Evolutionary conservation across 2,329 filamentous ascomycete species (phyloP).

Genomic region (Monosporascus sp.): DNA sequence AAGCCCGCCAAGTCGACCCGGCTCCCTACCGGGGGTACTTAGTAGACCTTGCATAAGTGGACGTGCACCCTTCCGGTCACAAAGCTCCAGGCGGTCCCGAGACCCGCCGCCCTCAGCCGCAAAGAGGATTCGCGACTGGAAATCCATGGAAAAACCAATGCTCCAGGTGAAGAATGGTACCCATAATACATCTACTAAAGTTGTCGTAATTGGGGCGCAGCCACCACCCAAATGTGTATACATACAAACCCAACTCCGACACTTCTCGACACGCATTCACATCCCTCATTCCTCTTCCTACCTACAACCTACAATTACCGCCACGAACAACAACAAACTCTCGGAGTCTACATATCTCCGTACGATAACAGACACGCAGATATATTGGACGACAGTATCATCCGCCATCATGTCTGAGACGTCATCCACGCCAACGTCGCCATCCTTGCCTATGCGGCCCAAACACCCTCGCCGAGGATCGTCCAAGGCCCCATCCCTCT

Average conservation of each 20-base stretch:
- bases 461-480: constrained; percentile 33
- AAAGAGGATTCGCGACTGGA: too few species aligned
- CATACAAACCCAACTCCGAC: neutral
- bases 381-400: neutral
- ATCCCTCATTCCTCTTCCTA: neutral
- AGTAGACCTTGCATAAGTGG: too few species aligned
- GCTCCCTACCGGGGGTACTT: too few species aligned
- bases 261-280: neutral
- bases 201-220: neutral
- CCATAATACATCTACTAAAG: too few species aligned
- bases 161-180: too few species aligned
- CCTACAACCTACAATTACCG: neutral
- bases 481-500: constrained; percentile 47
- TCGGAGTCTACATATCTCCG: neutral
- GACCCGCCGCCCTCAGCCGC: too few species aligned
- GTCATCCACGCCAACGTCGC: constrained; percentile 19
- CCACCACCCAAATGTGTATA: neutral
- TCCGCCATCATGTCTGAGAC: constrained; percentile 19
- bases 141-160: too few species aligned
- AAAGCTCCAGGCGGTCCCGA: too few species aligned
- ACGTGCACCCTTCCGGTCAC: too few species aligned
- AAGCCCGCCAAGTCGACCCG: too few species aligned
- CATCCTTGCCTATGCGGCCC: constrained; percentile 25
- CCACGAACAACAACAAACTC: neutral
- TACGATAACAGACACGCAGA: neutral